Conservation (phyloP, 2,329 filamentous ascomycete genomes). For the Aspergillus fijiensis region DNA sequence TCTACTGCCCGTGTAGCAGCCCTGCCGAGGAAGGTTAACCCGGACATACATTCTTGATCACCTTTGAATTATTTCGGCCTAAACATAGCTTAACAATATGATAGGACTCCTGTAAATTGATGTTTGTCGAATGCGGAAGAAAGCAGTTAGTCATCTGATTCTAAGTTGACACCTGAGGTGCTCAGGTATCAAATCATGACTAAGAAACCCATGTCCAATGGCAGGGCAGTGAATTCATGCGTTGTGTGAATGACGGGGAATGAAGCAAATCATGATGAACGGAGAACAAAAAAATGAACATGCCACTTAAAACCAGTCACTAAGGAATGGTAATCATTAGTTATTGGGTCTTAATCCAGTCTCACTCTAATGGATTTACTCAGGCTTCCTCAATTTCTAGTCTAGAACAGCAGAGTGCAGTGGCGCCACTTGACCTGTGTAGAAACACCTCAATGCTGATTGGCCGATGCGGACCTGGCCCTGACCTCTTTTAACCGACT, state of each 20-base stretch:
- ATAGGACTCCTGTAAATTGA: not conserved
- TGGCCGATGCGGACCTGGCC: constrained; percentile 30
- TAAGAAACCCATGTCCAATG: constrained; percentile 1
- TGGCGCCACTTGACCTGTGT: constrained; percentile 36
- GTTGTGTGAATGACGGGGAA: not conserved
- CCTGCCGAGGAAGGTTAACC: no score
- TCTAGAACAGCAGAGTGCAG: constrained; percentile 12
- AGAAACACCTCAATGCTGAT: constrained; percentile 42
- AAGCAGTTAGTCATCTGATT: constrained; percentile 1
- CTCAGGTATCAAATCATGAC: not conserved
- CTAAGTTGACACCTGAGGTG: not conserved
- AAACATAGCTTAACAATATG: no score
- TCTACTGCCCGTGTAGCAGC: no score
- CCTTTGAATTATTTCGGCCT: not conserved
- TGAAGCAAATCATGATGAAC: not conserved
- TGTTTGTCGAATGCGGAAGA: not conserved
- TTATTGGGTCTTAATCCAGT: not conserved
- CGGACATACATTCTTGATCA: not conserved
- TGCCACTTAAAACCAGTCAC: not conserved
- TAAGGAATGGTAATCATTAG: not conserved
- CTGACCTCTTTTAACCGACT: constrained; percentile 27
- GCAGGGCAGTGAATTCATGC: not conserved
- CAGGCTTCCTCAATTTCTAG: no score
- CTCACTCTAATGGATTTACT: not conserved
- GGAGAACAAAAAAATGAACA: not conserved